Evolutionary conservation across 768 basidiomycete species (phyloP), one percentile per base, ranked within the genome.

Genomic region (Panaeolus cyanescens): DNA sequence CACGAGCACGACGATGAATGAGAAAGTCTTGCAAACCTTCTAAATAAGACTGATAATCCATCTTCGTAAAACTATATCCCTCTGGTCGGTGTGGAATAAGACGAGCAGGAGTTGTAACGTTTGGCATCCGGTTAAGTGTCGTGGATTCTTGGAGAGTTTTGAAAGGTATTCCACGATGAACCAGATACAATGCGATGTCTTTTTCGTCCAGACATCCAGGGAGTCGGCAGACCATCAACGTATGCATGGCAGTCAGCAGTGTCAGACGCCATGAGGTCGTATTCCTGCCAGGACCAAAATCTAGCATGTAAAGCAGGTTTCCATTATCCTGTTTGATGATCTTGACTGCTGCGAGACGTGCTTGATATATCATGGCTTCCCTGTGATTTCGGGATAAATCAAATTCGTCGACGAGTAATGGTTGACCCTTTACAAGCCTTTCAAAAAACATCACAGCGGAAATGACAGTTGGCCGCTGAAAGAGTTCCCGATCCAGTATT

Each of bases 1-100:
- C 61, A 12, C 59, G 54, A 37, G 42, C 59, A 32, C 59, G 60
- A 20, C 61, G 63, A 13, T 62, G 63, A 3, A 25, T 28, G 13
- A 64, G 39, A 17, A 67, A 45, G 7, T 28, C 40, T 5, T 31
- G 32, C 13, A 36, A 40, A 10, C 36, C 58, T 22, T 33, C 37
- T 10, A 53, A 45, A 25, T 64, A 67, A 4, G 32, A 33, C 19
- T 61, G 33, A 54, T 62, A 65, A 54, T 66, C 65, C 3, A 1
- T 8, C 4, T 31, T 4, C 1, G 17, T 56, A 28, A 62, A 62
- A 12, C 17, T 13, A 54, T 62, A 33, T 1, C 10, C 56, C 22
- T 36, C 45, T 4, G 56, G 39, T 15, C 61, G 61, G 34, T 4
- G 32, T 4, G 56, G 56, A 12, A 33, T 22, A 25, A n/a, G 15